Base-by-base conservation (phyloP, 805 yeast genomes). In the Metschnikowia santaceciliae region DNA sequence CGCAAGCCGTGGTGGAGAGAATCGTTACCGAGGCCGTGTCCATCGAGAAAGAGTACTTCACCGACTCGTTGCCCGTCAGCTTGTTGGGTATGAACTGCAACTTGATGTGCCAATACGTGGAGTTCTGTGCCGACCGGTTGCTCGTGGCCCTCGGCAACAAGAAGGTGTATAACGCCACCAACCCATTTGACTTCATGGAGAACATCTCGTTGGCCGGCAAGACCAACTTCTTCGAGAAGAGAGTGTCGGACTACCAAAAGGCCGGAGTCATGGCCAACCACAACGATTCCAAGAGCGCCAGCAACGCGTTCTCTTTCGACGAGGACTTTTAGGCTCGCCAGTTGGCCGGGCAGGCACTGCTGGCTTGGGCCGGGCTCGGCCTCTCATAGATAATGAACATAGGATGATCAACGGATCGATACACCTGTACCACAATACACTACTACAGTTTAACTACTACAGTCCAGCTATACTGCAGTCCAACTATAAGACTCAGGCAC, bases 131-230 rank as follows among this genome's bases (percentile, higher is more conserved):
- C 62, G 99, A 92, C 76, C 87, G 99, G 77, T 80, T 92, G 66
- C 80, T 92, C 55, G 83, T 91, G 50, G 83, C 98, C 4, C 80
- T 92, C 59, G 99, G 99, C 60, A 89, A 90, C 80, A 78, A 86
- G 75, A 91, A 91, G 78, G 79, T 80, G 59, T 92, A 82, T 83
- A 88, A 90, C 63, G 92, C 80, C 15, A 77, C 88, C 57, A 92
- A 92, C 71, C 99, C 99, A 71, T 92, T 92, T 70, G 99, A 92
- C 73, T 92, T 92, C 69, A 92, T 92, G 99, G 99, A 92, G 79
- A 92, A 94, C 79, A 92, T 92, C 65, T 92, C 98, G 7, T 82
- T 92, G 62, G 96, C 97, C 53, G 99, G 99, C 74, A 92, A 92
- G 83, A 92, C 99, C 63, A 92, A 94, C 80, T 92, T 92, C 83